Base-by-base conservation (phyloP, 192 early-diverging fungal species). In the Coemansia sp. region DNA sequence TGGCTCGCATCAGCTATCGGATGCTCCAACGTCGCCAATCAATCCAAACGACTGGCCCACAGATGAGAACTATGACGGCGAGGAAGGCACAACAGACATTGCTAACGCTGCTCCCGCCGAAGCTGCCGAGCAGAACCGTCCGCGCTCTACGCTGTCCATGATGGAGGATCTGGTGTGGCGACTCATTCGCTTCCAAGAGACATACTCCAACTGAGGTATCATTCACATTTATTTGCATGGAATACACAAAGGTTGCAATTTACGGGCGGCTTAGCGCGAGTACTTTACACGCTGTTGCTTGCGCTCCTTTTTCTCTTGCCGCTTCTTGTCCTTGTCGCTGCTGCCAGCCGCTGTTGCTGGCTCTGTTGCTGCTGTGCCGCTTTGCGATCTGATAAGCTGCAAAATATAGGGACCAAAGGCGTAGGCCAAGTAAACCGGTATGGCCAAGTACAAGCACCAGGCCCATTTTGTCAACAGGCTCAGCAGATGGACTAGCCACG, bases 401-500 rank as follows among this genome's bases (percentile, higher is more conserved):
- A 58, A 39, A 18, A 77, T 9, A 9, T 77, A 74, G 10, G 77
- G 72, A n/a, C 74, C 66, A 34, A 77, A 60, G 58, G 46, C 46
- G 21, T 62, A 62, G 21, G 34, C 66, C 23, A 66, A 9, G 36
- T 81, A 84, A 0, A 63, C 67, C 7, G 83, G 83, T 11, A 84
- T 76, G 3, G 59, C 59, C 70, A 81, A 9, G 33, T 81, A 84
- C 50, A 84, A 11, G 20, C 40, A 24, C 83, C 78, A 84, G 8
- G 76, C 71, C 69, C 75, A 78, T 6, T 39, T 50, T 0, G 75
- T 77, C 14, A 70, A 28, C 65, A 84, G 24, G 21, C 78, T 71
- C 8, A 74, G 67, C 40, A 78, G 26, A 34, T 91, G 89, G 35
- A 89, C 89, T 60, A 88, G 85, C 91, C 91, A 93, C 18, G 90